These are phyloP conservation scores for Helicostylum pulchrum DNA, from an alignment of 192 early-diverging fungal species.

Conservation along the genomic window DNA sequence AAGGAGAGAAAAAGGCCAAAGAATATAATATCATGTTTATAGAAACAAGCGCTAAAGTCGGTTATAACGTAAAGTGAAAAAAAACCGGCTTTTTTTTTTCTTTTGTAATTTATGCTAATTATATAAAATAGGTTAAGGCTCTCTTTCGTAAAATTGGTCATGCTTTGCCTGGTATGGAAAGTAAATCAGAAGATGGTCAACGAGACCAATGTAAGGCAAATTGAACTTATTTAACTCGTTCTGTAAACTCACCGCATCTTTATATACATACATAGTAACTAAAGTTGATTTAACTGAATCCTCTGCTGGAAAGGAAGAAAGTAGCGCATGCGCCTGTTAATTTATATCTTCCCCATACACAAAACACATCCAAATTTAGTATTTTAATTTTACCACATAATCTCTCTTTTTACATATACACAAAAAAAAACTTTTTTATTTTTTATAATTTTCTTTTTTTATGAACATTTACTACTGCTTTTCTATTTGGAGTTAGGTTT, in stretches of 20 bases:
- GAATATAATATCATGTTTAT: conserved; percentile 99
- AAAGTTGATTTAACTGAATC: conserved; percentile 33
- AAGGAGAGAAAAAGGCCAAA: conserved; percentile 96
- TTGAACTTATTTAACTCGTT: neutral
- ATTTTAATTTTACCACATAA: neutral
- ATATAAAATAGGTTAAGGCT: conserved; percentile 76
- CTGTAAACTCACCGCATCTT: neutral
- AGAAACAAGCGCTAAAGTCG: conserved; percentile 98
- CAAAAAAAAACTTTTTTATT: neutral
- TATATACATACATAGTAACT: conserved; percentile 29
- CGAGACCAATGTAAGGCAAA: conserved; percentile 31
- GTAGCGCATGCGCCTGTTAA: conserved; percentile 29
- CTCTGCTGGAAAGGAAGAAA: conserved; percentile 18
- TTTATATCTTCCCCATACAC: no score
- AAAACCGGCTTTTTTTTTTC: neutral
- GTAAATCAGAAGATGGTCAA: conserved; percentile 49
- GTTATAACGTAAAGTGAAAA: conserved; percentile 84
- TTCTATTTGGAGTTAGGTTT: no score
- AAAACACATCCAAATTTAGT: neutral
- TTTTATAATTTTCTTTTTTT: neutral
- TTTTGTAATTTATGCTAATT: neutral
- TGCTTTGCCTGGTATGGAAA: conserved; percentile 82
- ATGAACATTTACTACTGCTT: neutral
- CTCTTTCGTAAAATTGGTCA: conserved; percentile 97
- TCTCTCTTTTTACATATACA: neutral